These are phyloP conservation scores for Lophium mytilinum DNA, from an alignment of 495 filamentous ascomycete genomes.

Conservation along the genomic window DNA sequence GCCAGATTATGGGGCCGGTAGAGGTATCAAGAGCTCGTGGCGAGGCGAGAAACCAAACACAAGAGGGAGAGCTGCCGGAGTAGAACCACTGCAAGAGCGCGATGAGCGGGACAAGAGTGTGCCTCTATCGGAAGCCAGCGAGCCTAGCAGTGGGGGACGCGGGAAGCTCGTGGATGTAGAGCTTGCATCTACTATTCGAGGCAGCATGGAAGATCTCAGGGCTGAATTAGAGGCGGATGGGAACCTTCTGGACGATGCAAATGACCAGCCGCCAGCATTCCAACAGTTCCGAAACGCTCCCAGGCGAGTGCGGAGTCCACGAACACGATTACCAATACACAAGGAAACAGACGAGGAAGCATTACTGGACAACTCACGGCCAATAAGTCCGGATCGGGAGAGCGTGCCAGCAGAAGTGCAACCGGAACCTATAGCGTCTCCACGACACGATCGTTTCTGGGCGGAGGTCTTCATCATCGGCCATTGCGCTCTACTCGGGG, in stretches of 20 bases:
- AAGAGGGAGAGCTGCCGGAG: slow-evolving; percentile 27
- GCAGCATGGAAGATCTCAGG: slow-evolving; percentile 38
- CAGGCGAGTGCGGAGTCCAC: slow-evolving; percentile 9
- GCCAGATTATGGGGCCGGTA: slow-evolving; percentile 31
- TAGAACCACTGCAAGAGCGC: slow-evolving; percentile 30
- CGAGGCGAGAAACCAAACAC: slow-evolving; percentile 36
- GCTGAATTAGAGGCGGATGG: slow-evolving; percentile 35
- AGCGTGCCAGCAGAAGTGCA: slow-evolving; percentile 45
- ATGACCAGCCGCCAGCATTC: slow-evolving; percentile 71
- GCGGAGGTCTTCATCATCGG: slow-evolving; percentile 83
- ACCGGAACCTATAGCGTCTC: slow-evolving; percentile 40
- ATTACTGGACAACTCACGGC: slow-evolving; percentile 30
- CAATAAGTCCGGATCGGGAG: slow-evolving; percentile 38
- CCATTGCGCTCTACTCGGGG: slow-evolving; percentile 72
- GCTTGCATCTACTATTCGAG: slow-evolving; percentile 56
- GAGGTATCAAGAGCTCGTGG: slow-evolving; percentile 55
- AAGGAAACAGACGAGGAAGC: slow-evolving; percentile 42
- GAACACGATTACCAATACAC: slow-evolving; percentile 31
- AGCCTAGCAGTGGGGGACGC: slow-evolving; percentile 49
- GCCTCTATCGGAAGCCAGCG: slow-evolving; percentile 29
- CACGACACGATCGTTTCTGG: slow-evolving; percentile 81
- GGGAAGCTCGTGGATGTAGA: slow-evolving; percentile 81
- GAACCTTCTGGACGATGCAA: slow-evolving; percentile 52
- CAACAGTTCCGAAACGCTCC: slow-evolving; percentile 67
- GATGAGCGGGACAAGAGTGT: slow-evolving; percentile 31